These are phyloP conservation scores for Pleurotus eryngii DNA, from an alignment of 768 basidiomycete genomes.

Conservation along the genomic window DNA sequence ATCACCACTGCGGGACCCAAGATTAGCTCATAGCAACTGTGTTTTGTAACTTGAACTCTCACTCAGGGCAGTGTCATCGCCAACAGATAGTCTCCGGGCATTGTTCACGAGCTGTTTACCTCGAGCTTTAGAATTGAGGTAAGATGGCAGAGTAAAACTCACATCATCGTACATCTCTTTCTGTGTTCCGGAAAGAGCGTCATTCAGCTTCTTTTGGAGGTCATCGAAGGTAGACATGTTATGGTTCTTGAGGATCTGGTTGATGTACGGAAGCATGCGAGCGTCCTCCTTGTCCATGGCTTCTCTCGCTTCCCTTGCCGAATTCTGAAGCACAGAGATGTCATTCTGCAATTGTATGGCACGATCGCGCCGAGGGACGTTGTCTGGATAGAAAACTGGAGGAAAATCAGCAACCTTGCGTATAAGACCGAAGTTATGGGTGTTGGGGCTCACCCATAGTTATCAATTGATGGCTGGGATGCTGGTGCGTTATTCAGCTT, in stretches of 20 bases:
- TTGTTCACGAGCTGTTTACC: background rate
- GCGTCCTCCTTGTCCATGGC: slow-evolving; percentile 8
- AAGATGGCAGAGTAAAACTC: background rate
- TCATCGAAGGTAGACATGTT: slow-evolving; percentile 4
- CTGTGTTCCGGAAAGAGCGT: background rate
- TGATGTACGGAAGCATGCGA: slow-evolving; percentile 2
- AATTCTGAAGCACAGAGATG: slow-evolving; percentile 1
- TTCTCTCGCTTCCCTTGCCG: background rate
- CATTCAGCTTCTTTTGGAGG: slow-evolving; percentile 2
- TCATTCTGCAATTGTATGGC: slow-evolving; percentile 3
- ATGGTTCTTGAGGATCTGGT: slow-evolving; percentile 6
- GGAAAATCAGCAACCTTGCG: background rate
- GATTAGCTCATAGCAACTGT: no score
- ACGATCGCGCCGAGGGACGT: slow-evolving; percentile 4
- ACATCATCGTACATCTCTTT: background rate
- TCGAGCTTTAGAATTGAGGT: background rate
- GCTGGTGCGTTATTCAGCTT: no score
- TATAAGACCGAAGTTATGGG: background rate
- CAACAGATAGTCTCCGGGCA: background rate
- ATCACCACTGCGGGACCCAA: background rate
- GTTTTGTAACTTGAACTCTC: background rate
- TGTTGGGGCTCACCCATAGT: background rate
- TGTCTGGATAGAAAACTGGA: slow-evolving; percentile 5
- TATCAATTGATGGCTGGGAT: background rate
- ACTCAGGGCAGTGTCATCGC: background rate